A percentile compares a stretch with the other conserved stretches of the same genome.
Evolutionary conservation across 441 rosid species (phyloP).

Genomic region (Gossypium gossypioides): DNA sequence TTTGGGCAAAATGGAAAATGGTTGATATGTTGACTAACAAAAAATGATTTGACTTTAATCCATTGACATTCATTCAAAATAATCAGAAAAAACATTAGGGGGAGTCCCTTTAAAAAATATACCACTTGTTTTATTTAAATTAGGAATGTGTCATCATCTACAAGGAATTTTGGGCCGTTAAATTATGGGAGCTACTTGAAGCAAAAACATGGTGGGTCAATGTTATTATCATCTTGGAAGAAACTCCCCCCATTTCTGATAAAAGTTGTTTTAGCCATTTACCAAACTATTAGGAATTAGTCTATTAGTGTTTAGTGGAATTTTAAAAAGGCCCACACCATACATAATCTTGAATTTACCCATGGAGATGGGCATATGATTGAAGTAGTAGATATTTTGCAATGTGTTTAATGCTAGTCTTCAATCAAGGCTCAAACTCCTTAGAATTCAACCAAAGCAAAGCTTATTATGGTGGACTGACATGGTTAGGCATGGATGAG

Average conservation of each 20-base stretch:
- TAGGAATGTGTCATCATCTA: constrained; percentile 19
- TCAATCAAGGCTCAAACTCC: too few relatives aligned
- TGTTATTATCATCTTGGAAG: neutral
- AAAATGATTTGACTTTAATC: neutral
- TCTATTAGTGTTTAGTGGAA: neutral
- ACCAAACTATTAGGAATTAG: constrained; percentile 6
- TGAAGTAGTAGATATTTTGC: neutral
- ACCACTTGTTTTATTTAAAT: neutral
- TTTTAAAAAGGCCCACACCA: neutral
- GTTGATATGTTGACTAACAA: neutral
- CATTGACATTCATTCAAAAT: neutral
- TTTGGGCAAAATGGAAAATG: neutral
- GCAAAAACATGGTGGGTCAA: constrained; percentile 5
- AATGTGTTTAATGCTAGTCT: too few relatives aligned
- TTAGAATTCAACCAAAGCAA: too few relatives aligned
- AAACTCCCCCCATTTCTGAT: neutral
- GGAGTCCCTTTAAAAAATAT: neutral
- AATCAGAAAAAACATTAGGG: neutral
- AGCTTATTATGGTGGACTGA: too few relatives aligned
- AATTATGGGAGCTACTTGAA: neutral
- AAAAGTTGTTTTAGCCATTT: neutral
- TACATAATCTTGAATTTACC: neutral
- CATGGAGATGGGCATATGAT: neutral
- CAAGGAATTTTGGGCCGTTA: constrained; percentile 5
- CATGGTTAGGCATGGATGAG: too few relatives aligned